phyloP scores from a whole-genome alignment of 768 basidiomycete genomes.

The Collybia sp. region DNA sequence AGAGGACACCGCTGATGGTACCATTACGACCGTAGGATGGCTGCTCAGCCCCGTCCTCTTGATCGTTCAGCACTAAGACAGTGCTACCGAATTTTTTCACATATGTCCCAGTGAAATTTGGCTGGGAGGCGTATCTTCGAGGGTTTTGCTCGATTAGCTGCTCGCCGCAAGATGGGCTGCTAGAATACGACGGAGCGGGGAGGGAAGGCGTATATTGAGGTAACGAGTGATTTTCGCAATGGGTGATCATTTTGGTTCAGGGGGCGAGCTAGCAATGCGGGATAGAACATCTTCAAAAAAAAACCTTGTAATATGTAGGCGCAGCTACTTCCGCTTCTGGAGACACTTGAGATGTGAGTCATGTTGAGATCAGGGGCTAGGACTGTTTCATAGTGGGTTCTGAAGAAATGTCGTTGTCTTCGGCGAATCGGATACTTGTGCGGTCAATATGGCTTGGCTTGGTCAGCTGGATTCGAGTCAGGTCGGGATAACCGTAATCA shows the following conservation, averaged over 20 bases:
- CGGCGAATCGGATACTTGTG: too few relatives aligned
- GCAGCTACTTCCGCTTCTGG: not conserved
- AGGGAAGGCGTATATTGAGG: constrained; percentile 52
- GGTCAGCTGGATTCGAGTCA: too few relatives aligned
- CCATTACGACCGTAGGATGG: not conserved
- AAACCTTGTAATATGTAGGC: not conserved
- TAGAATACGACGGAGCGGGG: constrained; percentile 56
- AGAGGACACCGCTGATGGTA: not conserved
- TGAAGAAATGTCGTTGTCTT: too few relatives aligned
- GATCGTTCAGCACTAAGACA: constrained; percentile 37
- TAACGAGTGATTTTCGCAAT: constrained; percentile 17
- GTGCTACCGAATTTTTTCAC: constrained; percentile 31
- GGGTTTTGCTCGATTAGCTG: constrained; percentile 47
- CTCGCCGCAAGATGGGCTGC: constrained; percentile 47
- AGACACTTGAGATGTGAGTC: not conserved
- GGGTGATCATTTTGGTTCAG: constrained; percentile 1
- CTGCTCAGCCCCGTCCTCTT: not conserved
- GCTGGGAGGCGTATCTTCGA: constrained; percentile 8
- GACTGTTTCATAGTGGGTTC: not conserved
- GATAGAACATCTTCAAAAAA: not conserved
- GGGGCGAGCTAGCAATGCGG: not conserved
- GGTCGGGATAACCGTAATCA: too few relatives aligned
- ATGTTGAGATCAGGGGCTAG: not conserved
- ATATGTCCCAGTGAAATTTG: constrained; percentile 33
- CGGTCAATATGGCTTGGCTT: too few relatives aligned